These are phyloP conservation scores for Paramyrothecium roridum DNA, from an alignment of 2,329 filamentous ascomycete species.

Conservation along the genomic window DNA sequence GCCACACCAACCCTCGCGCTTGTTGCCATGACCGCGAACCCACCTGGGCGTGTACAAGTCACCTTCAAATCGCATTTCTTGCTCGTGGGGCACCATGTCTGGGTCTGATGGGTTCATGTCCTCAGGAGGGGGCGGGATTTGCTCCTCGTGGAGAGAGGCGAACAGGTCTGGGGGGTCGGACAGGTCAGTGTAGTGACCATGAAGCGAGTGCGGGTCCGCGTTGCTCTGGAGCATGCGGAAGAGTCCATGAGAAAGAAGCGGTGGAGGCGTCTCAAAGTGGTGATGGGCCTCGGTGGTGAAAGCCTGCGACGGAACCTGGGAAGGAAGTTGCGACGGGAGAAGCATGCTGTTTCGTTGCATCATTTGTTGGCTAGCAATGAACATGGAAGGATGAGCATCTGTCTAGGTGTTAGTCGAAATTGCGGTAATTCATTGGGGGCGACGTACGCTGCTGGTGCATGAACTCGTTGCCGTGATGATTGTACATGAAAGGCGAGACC, in stretches of 20 bases:
- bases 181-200: conserved; percentile 69
- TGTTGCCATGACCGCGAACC: conserved; percentile 83
- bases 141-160: conserved; percentile 70
- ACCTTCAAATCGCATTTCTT: conserved; percentile 74
- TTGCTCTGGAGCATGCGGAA: conserved; percentile 76
- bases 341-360: conserved; percentile 59
- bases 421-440: conserved; percentile 33
- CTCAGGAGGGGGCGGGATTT: conserved; percentile 69
- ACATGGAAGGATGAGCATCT: conserved; percentile 52
- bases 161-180: conserved; percentile 76
- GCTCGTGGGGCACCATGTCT: conserved; percentile 73
- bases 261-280: conserved; percentile 57
- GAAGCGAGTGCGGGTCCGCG: conserved; percentile 63
- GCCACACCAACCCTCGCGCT: conserved; percentile 86
- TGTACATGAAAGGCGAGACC: conserved; percentile 60
- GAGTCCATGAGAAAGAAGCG: conserved; percentile 66
- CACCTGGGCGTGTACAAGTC: conserved; percentile 81
- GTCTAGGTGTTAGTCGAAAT: conserved; percentile 54
- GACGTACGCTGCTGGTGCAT: conserved; percentile 54
- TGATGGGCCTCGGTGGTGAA: conserved; percentile 33
- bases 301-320: conserved; percentile 47
- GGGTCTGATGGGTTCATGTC: conserved; percentile 79
- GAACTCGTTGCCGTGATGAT: conserved; percentile 55
- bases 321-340: conserved; percentile 43
- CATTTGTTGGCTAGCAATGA: conserved; percentile 48